Percentiles rank a stretch among this genome's conserved stretches.
These are phyloP conservation scores for Teratosphaeria destructans DNA, from an alignment of 2,329 filamentous ascomycete species.

Conservation along the genomic window DNA sequence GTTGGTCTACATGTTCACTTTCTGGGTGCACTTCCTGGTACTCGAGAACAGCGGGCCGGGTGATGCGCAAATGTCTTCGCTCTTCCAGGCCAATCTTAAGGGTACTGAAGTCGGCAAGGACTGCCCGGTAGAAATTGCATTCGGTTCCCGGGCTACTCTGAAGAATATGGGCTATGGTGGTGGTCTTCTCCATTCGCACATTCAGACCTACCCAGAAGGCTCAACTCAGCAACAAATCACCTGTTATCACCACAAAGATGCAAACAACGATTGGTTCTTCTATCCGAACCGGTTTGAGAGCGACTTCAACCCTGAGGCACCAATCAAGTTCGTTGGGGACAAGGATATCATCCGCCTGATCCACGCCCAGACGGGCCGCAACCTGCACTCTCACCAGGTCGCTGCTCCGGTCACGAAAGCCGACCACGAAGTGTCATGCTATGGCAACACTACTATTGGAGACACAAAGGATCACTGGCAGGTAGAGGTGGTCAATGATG, in stretches of 20 bases:
- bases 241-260: slow-evolving; percentile 98
- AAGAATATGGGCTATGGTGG: slow-evolving; percentile 99
- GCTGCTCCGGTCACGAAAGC: slow-evolving; percentile 79
- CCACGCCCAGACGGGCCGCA: slow-evolving; percentile 90
- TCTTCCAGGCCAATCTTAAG: slow-evolving; percentile 93
- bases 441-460: slow-evolving; percentile 89
- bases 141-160: slow-evolving; percentile 79
- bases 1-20: slow-evolving; percentile 89
- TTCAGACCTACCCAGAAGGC: slow-evolving; percentile 91
- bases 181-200: slow-evolving; percentile 88
- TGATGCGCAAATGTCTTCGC: slow-evolving; percentile 99
- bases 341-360: slow-evolving; percentile 74
- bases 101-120: slow-evolving; percentile 91
- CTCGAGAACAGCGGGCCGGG: slow-evolving; percentile 89
- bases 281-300: slow-evolving; percentile 78
- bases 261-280: slow-evolving; percentile 99
- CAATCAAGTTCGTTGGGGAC: slow-evolving; percentile 65
- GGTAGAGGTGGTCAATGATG: slow-evolving; percentile 83
- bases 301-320: slow-evolving; percentile 60
- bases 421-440: slow-evolving; percentile 87
- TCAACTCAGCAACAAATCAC: slow-evolving; percentile 93
- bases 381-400: slow-evolving; percentile 89
- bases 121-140: slow-evolving; percentile 83
- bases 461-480: slow-evolving; percentile 98
- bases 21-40: slow-evolving; percentile 88